phyloP scores from a whole-genome alignment of 2,329 filamentous ascomycete species.

The Botryotinia narcissicola region DNA sequence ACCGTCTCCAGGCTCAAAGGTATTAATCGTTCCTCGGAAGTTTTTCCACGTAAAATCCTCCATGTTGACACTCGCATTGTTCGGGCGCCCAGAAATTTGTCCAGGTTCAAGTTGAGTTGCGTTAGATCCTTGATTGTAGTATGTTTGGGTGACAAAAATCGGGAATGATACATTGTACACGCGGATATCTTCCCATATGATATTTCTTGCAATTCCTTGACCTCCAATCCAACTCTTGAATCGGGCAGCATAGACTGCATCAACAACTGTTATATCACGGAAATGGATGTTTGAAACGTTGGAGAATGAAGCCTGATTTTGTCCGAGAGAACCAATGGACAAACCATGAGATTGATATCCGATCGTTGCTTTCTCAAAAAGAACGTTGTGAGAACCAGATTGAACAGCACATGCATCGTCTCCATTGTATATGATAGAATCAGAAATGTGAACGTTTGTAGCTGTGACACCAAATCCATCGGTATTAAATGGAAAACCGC shows the following conservation, averaged over 20 bases:
- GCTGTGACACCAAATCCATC: constrained; percentile 40
- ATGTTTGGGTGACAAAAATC: constrained; percentile 48
- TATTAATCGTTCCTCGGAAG: constrained; percentile 45
- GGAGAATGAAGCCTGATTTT: constrained; percentile 40
- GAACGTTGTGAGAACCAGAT: constrained; percentile 41
- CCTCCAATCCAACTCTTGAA: constrained; percentile 47
- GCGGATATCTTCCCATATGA: constrained; percentile 46
- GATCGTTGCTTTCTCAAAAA: constrained; percentile 43
- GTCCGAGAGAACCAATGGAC: constrained; percentile 45
- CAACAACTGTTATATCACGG: constrained; percentile 44
- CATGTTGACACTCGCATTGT: constrained; percentile 44
- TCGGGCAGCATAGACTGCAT: constrained; percentile 44
- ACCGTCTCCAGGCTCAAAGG: constrained; percentile 44
- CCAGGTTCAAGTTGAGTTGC: constrained; percentile 36
- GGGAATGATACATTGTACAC: constrained; percentile 47
- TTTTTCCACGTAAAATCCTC: constrained; percentile 44
- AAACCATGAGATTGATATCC: constrained; percentile 46
- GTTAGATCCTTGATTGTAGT: constrained; percentile 42
- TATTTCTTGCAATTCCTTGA: constrained; percentile 43
- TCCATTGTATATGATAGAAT: constrained; percentile 43
- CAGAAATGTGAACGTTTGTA: constrained; percentile 36
- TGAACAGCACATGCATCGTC: constrained; percentile 45
- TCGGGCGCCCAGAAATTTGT: constrained; percentile 34
- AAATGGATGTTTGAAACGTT: constrained; percentile 45
- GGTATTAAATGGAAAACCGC: constrained; percentile 27